phyloP scores from a whole-genome alignment of 148 eudicot species.

The Diospyros kaki region DNA sequence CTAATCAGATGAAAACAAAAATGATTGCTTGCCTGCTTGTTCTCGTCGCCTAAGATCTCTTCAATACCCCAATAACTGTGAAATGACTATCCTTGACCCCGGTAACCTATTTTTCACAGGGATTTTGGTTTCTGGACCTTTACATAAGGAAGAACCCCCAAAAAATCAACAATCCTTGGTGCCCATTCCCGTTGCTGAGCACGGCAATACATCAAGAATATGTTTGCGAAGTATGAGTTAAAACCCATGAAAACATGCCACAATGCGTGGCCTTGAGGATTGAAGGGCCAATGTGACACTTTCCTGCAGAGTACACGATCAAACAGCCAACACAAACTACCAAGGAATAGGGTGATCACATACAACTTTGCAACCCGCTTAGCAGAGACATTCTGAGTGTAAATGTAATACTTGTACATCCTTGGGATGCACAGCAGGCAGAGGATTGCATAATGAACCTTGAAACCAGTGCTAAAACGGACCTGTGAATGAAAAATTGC shows the following conservation, averaged over 20 bases:
- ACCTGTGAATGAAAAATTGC: constrained; percentile 68
- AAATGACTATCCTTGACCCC: no score
- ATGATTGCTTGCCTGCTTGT: not conserved
- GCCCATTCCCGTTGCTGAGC: constrained; percentile 83
- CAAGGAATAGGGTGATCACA: constrained; percentile 42
- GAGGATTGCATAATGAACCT: constrained; percentile 65
- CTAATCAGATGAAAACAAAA: constrained; percentile 3
- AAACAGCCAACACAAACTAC: constrained; percentile 66
- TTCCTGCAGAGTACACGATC: constrained; percentile 66
- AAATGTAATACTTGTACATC: constrained; percentile 89
- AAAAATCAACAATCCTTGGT: constrained; percentile 52
- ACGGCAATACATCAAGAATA: constrained; percentile 91
- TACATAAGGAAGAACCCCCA: constrained; percentile 74
- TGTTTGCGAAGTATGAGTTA: constrained; percentile 80
- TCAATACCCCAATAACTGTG: not conserved
- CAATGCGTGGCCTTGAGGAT: constrained; percentile 90
- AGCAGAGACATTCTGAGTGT: constrained; percentile 55
- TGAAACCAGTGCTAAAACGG: constrained; percentile 56
- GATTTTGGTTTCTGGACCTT: constrained; percentile 75
- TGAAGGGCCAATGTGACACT: constrained; percentile 55
- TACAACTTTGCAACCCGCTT: constrained; percentile 74
- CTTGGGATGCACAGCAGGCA: constrained; percentile 94
- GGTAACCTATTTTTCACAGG: constrained; percentile 33
- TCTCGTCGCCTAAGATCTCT: not conserved
- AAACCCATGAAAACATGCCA: constrained; percentile 93